phyloP scores from a whole-genome alignment of 176 grass and related monocot species.

The Canna indica region DNA sequence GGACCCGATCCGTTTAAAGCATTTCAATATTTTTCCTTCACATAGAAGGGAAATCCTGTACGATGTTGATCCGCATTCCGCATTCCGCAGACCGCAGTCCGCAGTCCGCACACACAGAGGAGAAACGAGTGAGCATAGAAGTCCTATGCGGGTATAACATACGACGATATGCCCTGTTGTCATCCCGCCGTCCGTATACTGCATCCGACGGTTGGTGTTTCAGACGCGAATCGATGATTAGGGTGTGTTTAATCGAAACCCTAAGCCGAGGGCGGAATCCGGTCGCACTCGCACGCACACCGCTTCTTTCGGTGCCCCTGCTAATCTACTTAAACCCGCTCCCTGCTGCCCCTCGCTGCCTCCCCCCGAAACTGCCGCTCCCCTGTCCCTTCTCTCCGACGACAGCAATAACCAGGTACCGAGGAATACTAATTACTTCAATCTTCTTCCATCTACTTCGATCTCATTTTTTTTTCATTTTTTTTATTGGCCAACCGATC shows the following conservation, averaged over 20 bases:
- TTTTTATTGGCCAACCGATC: background rate
- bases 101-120: background rate
- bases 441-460: background rate
- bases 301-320: too few relatives aligned
- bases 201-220: background rate
- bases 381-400: background rate
- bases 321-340: background rate
- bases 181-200: background rate
- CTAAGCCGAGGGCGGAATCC: background rate
- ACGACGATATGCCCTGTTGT: background rate
- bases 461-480: background rate
- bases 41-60: background rate
- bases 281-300: background rate
- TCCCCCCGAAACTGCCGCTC: background rate
- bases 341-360: background rate
- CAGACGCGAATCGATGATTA: background rate
- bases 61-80: background rate
- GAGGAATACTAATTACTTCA: background rate
- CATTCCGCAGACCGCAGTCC: too few relatives aligned
- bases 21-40: too few relatives aligned
- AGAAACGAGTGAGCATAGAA: background rate
- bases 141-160: background rate
- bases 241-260: background rate
- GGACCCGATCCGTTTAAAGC: too few relatives aligned
- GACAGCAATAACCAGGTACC: background rate